Percentiles rank a stretch among this genome's conserved stretches.
Conservation (phyloP, 163 green algal genomes). For the Scenedesmus sp. region DNA sequence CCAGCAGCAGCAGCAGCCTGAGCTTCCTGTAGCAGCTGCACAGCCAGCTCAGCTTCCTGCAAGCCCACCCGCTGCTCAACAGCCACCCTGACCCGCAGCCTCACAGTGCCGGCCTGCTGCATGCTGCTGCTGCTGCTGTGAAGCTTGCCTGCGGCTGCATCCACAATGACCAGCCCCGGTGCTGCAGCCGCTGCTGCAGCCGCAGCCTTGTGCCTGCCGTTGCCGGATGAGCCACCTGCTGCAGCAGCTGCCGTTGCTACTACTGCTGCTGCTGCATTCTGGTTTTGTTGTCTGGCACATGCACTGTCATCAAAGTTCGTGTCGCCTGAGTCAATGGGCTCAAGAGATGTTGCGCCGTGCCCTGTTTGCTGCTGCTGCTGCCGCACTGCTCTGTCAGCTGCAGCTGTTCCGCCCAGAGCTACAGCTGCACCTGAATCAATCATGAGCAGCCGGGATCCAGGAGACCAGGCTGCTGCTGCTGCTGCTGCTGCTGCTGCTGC, state of each 20-base stretch:
- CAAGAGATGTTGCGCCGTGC: background rate
- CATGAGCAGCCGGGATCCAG: background rate
- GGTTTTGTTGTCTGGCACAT: background rate
- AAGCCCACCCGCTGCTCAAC: background rate
- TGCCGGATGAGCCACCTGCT: background rate
- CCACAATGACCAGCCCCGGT: background rate
- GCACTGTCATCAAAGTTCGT: background rate
- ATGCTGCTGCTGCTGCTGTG: slow-evolving; percentile 5
- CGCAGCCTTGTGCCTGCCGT: background rate
- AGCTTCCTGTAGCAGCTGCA: background rate
- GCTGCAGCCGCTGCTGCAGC: background rate
- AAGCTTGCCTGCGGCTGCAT: background rate
- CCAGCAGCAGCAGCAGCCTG: background rate
- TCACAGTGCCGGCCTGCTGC: background rate
- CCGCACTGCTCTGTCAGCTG: background rate
- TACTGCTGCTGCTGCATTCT: background rate
- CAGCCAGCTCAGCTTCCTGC: background rate
- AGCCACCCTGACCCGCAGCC: background rate
- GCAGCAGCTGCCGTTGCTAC: background rate
- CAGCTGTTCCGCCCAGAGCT: background rate
- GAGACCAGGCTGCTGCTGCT: slow-evolving; percentile 27
- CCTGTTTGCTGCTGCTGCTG: background rate
- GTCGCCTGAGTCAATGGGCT: background rate
- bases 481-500: background rate
- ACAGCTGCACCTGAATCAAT: background rate